Percentiles rank a stretch among this genome's conserved stretches.
These are phyloP conservation scores for Microthlaspi erraticum DNA, from an alignment of 345 rosid species.

Conservation along the genomic window DNA sequence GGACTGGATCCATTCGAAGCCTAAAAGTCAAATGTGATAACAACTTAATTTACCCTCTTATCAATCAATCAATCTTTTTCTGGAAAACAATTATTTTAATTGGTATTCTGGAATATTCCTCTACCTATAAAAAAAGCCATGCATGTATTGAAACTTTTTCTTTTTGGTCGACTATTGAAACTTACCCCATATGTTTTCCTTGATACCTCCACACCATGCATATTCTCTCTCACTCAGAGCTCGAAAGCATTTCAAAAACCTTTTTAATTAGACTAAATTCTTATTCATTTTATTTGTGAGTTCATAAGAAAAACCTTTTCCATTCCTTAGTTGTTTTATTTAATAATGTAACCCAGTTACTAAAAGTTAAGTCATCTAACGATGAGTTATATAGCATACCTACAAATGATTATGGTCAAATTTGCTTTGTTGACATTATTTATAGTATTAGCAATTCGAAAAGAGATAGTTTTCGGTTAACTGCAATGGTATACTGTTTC, in stretches of 20 bases:
- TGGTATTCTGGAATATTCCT: background rate
- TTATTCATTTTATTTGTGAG: background rate
- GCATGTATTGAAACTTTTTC: background rate
- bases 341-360: too few species aligned
- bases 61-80: background rate
- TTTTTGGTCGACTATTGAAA: background rate
- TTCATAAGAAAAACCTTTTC: too few species aligned
- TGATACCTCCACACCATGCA: background rate
- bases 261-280: background rate
- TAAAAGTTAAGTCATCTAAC: too few species aligned
- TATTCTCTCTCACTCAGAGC: background rate
- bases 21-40: too few species aligned
- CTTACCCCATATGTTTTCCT: background rate
- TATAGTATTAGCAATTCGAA: background rate
- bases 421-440: too few species aligned
- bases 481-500: background rate
- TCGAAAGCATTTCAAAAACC: background rate
- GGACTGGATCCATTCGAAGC: too few species aligned
- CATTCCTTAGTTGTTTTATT: too few species aligned
- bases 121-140: background rate
- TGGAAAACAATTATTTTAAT: background rate
- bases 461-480: background rate
- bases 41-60: slow-evolving; percentile 1
- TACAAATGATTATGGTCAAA: too few species aligned
- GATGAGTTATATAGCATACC: background rate